Evolutionary conservation across 2,329 filamentous ascomycete genomes (phyloP), one percentile per base, ranked within the genome.

Genomic region (Alternaria metachromatica): DNA sequence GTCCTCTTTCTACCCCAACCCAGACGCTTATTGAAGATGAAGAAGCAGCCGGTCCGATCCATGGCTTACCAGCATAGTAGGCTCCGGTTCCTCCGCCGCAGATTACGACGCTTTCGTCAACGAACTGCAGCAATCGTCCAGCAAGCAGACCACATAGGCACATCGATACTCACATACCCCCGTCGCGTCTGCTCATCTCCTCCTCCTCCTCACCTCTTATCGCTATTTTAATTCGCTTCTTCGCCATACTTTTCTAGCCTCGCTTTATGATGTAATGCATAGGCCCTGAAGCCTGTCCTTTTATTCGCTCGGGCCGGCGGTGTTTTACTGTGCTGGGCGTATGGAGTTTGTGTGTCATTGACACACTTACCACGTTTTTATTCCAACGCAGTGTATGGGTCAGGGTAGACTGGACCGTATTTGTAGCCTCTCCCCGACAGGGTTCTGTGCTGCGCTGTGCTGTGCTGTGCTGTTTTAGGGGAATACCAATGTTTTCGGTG

Each of bases 21-120:
- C 72, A 67, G 69, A 75, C 68, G 72, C 76, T 78, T 74, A 79
- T 73, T 71, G 62, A 62, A 66, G 55, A 56, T 18, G 37, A 41
- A 67, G 37, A 41, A 67, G 68, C 72, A 79, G 77, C 70, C 64
- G 71, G 68, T 66, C 67, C 67, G 60, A 64, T 61, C 45, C 67
- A 63, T 60, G 60, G 72, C 73, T 74, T 73, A 72, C 68, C 62
- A 65, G 55, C 57, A 49, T 71, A 62, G 67, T 68, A 69, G 66
- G 58, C 54, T 64, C 67, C 50, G 64, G 53, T 44, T 44, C 62
- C 37, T 62, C 60, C 25, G n/a, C 60, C 23, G 37, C 37, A 41
- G 65, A 70, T 45, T 73, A 71, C 51, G 66, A 72, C 41, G 46
- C 58, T 5, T 72, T 74, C 18, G 65, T 71, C 50, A 62, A 64